Base-by-base conservation (phyloP, 1,284 basidiomycete genomes). In the Moniliella sp. region DNA sequence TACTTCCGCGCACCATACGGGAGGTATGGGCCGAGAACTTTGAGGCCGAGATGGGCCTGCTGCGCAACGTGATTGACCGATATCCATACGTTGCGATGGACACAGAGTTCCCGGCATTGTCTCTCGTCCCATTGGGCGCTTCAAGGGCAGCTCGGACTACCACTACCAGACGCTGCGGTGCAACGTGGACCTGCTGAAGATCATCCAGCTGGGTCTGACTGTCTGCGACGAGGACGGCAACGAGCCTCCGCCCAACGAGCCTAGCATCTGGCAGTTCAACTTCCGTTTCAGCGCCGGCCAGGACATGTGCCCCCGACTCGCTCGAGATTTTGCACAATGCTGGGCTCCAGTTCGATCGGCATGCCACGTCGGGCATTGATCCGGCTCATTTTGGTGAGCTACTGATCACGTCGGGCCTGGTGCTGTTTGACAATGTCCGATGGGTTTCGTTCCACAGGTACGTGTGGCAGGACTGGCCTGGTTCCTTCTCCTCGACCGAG, bases 61-160 rank as follows among this genome's bases (percentile, higher is more conserved):
- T 97, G 36, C 74, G 88, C 35, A 73, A 76, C 31, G 66, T 78
- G 34, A 77, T 97, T 45, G 83, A 91, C 47, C 69, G 73, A 49
- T 91, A 84, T 65, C 81, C 86, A 4, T 93, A 76, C 64, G 74
- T 97, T 50, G 82, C 86, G 45, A 88, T 97, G 83, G 88, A 97
- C 61, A 94, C 91, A 40, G 91, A 97, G 63, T 97, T 97, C 61
- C 88, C 88, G 91, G 91, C 5, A 88, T 94, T 30, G 88, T 99
- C 26, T 91, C 88, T 5, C 72, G 91, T 12, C 88, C 91, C 9
- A 93, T 97, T 58, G 88, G 88, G 9, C 71, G 75, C 23, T 97
- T 93, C 69, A 84, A 83, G 62, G 88, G 84, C 0, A 83, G 82
- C 8, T 83, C 83, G 11, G 88, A 99, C 64, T 94, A 94, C 57